Percentiles rank a stretch among this genome's conserved stretches.
Evolutionary conservation across 2,329 filamentous ascomycete genomes (phyloP).

Genomic region (Monosporascus sp.): DNA sequence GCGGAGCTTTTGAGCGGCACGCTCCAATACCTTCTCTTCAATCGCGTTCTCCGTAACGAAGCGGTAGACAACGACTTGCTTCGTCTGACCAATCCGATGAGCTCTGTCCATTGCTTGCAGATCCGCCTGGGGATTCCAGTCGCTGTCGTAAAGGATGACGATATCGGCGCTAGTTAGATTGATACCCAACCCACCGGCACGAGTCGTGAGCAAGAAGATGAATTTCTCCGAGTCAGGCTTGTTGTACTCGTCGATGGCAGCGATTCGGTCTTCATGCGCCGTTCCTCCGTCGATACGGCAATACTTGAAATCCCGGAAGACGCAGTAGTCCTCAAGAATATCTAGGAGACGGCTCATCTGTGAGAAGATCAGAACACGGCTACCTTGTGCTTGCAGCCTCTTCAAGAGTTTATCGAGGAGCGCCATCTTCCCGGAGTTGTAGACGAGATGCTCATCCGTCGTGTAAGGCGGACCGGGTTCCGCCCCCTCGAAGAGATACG

Average conservation of each 20-base stretch:
- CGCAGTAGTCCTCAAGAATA: constrained; percentile 96
- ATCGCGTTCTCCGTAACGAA: constrained; percentile 98
- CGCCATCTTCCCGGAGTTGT: constrained; percentile 95
- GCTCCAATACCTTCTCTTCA: constrained; percentile 95
- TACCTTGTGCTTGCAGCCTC: constrained; percentile 79
- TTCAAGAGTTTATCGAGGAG: constrained; percentile 88
- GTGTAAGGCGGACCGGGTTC: constrained; percentile 97
- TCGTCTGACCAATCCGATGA: constrained; percentile 96
- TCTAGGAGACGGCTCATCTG: constrained; percentile 98
- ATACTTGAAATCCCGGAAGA: constrained; percentile 91
- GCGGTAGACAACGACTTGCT: constrained; percentile 93
- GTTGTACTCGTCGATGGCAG: constrained; percentile 98
- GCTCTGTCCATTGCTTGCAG: constrained; percentile 98
- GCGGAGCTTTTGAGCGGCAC: constrained; percentile 92
- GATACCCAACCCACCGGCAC: constrained; percentile 93
- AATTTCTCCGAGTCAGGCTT: constrained; percentile 94
- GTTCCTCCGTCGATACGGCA: constrained; percentile 96
- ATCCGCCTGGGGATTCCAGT: constrained; percentile 99
- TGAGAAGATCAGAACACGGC: constrained; percentile 96
- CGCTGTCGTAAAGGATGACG: constrained; percentile 92
- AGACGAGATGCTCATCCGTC: constrained; percentile 90
- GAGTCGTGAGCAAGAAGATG: constrained; percentile 88
- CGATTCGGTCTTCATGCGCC: constrained; percentile 94
- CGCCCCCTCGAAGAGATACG: constrained; percentile 94
- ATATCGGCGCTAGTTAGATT: constrained; percentile 94